These are phyloP conservation scores for Elsinoe batatas DNA, from an alignment of 2,329 filamentous ascomycete species.

Conservation along the genomic window DNA sequence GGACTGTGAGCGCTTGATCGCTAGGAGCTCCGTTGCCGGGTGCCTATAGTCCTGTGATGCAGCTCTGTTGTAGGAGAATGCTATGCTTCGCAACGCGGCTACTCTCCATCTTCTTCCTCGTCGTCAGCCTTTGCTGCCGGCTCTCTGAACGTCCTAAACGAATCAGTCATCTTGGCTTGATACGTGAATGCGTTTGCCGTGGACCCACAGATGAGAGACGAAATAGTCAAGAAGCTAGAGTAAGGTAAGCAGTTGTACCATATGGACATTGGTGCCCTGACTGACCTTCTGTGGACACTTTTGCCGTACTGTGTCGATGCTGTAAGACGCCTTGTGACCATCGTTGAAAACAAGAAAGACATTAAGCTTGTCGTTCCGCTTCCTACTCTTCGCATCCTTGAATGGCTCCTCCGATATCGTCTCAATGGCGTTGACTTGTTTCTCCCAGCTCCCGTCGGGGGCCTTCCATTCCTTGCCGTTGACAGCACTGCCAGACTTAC, in stretches of 20 bases:
- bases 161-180: background rate
- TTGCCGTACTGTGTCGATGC: constrained; percentile 57
- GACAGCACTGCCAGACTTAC: constrained; percentile 13
- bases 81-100: background rate
- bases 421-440: constrained; percentile 59
- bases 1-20: too few species aligned
- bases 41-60: too few species aligned
- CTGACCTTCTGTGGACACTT: constrained; percentile 68
- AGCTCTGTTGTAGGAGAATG: too few species aligned
- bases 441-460: constrained; percentile 66
- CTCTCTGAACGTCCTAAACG: constrained; percentile 12
- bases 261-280: background rate
- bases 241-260: background rate
- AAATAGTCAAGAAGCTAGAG: constrained; percentile 28
- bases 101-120: background rate
- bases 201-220: constrained; percentile 30
- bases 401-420: constrained; percentile 54
- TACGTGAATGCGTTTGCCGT: background rate
- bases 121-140: background rate
- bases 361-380: constrained; percentile 43
- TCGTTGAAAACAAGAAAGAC: constrained; percentile 68
- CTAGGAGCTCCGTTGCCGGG: too few species aligned
- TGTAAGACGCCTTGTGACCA: constrained; percentile 63
- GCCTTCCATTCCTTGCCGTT: constrained; percentile 37
- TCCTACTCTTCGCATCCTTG: constrained; percentile 15